Evolutionary conservation across 495 filamentous ascomycete species (phyloP).

Genomic region (Penicillium longicatenatum): DNA sequence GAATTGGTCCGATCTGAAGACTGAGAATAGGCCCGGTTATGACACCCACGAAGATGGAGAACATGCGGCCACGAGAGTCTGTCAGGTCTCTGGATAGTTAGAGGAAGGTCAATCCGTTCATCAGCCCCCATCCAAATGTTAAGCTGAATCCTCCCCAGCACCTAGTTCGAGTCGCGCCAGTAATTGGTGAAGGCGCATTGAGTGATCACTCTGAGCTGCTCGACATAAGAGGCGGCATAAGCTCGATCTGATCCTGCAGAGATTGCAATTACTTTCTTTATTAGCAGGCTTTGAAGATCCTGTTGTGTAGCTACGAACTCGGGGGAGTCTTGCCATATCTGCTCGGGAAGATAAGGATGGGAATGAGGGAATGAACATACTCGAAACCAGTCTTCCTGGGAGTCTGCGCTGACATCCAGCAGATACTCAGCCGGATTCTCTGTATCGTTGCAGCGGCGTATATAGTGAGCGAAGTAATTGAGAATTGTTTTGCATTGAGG

Average conservation of each 20-base stretch:
- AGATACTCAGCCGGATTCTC: constrained; percentile 1
- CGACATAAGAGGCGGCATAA: constrained; percentile 13
- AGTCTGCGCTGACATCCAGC: background rate
- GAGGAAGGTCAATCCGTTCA: constrained; percentile 26
- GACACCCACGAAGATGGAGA: constrained; percentile 23
- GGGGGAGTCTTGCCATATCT: constrained; percentile 1
- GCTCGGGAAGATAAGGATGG: background rate
- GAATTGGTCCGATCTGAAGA: constrained; percentile 40
- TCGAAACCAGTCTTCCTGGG: background rate
- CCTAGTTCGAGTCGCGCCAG: constrained; percentile 17
- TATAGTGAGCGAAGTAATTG: constrained; percentile 49
- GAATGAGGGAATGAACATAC: background rate
- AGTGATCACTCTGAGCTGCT: constrained; percentile 9
- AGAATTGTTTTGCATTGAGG: constrained; percentile 43
- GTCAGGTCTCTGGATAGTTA: background rate
- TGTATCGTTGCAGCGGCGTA: background rate
- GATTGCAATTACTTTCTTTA: background rate
- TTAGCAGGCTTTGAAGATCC: background rate
- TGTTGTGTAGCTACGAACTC: background rate
- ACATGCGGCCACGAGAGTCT: background rate
- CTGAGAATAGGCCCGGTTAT: constrained; percentile 36
- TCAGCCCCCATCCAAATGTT: constrained; percentile 11
- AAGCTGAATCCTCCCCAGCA: constrained; percentile 7
- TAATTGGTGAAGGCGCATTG: constrained; percentile 11
- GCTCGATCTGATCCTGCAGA: background rate